A percentile compares a stretch with the other conserved stretches of the same genome.
phyloP scores from a whole-genome alignment of 441 rosid genomes.

The Erysimum cheiri region DNA sequence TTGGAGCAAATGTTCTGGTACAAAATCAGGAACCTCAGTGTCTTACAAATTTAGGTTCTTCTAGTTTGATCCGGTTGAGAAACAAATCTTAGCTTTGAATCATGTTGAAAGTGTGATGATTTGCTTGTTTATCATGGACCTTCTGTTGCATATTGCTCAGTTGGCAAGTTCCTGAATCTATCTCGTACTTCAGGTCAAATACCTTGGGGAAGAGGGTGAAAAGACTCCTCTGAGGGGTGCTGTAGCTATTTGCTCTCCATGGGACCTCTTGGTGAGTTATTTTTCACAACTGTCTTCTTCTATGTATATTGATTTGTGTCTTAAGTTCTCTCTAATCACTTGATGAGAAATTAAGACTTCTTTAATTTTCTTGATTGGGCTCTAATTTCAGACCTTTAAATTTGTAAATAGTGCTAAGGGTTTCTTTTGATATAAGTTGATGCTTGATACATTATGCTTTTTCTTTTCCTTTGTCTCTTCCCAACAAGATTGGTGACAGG shows the following conservation, averaged over 20 bases:
- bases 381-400: neutral
- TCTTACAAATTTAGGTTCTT: neutral
- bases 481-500: conserved; percentile 83
- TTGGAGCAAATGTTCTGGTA: conserved; percentile 90
- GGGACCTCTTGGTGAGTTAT: conserved; percentile 89
- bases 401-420: conserved; percentile 1
- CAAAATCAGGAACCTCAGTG: neutral
- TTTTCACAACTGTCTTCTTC: conserved; percentile 17
- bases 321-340: neutral
- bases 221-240: conserved; percentile 76
- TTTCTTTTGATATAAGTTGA: conserved; percentile 17
- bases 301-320: conserved; percentile 22
- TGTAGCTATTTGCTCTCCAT: conserved; percentile 82
- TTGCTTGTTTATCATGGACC: conserved; percentile 6
- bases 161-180: conserved; percentile 5
- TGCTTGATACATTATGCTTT: conserved; percentile 7
- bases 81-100: neutral
- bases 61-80: conserved; percentile 14
- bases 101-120: conserved; percentile 17
- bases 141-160: neutral
- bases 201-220: conserved; percentile 85
- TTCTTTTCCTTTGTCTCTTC: conserved; percentile 22
- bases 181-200: conserved; percentile 71
- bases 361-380: neutral
- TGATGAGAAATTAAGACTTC: neutral